These are phyloP conservation scores for Gnomoniopsis sp. DNA, from an alignment of 2,329 filamentous ascomycete genomes.

Conservation along the genomic window DNA sequence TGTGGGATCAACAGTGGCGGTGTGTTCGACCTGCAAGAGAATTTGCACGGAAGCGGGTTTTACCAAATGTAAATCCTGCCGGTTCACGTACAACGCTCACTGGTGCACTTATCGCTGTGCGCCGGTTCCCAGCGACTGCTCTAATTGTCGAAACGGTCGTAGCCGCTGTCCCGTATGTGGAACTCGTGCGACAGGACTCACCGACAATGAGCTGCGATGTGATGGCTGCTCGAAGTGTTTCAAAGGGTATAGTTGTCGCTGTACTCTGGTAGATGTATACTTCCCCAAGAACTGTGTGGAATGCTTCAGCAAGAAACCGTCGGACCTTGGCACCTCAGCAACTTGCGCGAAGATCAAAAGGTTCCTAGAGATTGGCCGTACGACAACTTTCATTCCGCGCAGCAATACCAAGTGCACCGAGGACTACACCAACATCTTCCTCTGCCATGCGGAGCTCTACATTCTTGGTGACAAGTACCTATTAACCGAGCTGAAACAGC, in stretches of 20 bases:
- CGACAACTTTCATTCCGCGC: neutral
- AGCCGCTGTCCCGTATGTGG: neutral
- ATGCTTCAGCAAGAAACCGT: no score
- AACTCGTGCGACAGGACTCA: no score
- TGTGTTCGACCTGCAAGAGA: no score
- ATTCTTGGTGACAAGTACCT: no score
- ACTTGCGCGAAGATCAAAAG: neutral
- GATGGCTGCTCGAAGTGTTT: neutral
- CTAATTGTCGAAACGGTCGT: neutral
- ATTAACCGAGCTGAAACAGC: no score
- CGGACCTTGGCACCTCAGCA: neutral
- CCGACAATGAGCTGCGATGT: no score
- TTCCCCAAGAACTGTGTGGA: neutral
- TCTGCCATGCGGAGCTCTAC: slow-evolving; percentile 8
- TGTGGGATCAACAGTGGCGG: no score
- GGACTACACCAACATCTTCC: neutral
- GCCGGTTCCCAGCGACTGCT: neutral
- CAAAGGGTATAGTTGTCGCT: no score
- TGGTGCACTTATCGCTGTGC: neutral
- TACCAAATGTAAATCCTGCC: no score
- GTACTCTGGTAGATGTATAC: no score
- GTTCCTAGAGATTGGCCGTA: neutral
- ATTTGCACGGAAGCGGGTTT: no score
- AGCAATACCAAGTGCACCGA: neutral
- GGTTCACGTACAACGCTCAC: neutral